Conservation (phyloP, 305 asterid species). For the Solanum hybrid region DNA sequence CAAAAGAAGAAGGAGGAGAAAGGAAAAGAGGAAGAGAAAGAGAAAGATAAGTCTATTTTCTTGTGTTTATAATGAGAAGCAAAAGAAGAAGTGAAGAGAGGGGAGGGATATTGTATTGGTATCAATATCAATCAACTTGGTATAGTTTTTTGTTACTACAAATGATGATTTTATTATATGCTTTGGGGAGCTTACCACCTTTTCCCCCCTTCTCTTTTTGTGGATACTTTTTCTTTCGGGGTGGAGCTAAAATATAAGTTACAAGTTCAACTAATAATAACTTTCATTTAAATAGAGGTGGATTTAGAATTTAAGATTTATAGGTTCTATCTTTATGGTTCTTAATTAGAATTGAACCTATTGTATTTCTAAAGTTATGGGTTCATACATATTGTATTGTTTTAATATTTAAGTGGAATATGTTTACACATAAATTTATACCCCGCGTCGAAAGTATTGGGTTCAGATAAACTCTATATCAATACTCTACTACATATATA, state of each 20-base stretch:
- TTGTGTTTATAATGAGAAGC: conserved; percentile 9
- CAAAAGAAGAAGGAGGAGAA: neutral
- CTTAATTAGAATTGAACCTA: neutral
- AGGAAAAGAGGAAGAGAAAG: neutral
- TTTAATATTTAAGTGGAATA: neutral
- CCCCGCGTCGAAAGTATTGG: rapidly evolving
- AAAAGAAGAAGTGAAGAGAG: conserved; percentile 1
- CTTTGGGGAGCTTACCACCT: conserved; percentile 12
- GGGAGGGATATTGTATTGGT: neutral
- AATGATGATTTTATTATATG: conserved; percentile 29
- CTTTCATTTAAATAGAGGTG: neutral
- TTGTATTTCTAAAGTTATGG: neutral
- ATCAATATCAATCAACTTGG: neutral
- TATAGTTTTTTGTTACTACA: conserved; percentile 4
- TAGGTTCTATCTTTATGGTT: neutral
- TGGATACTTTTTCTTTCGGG: neutral
- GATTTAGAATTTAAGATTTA: neutral
- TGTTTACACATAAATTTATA: neutral
- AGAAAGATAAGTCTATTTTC: conserved; percentile 14
- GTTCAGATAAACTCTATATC: neutral
- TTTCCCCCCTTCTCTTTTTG: neutral
- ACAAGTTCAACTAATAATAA: neutral
- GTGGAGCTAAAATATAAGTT: neutral
- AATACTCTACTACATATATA: neutral
- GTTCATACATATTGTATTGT: neutral